Evolutionary conservation across 129 eudicot species (phyloP).

Genomic region (Arctium minus): DNA sequence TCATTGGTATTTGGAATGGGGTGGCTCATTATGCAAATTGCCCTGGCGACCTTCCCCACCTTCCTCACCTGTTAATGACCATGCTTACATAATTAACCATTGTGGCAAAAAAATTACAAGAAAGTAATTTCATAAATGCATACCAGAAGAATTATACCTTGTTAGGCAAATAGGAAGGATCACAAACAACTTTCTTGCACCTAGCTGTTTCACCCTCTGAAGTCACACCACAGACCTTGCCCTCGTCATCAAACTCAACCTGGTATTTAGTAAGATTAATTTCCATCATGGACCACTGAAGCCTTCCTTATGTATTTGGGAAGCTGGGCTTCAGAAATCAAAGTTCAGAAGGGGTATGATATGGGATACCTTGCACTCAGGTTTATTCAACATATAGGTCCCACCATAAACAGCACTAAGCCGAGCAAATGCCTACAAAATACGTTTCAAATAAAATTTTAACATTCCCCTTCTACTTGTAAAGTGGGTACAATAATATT

Average conservation of each 20-base stretch:
- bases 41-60: constrained; percentile 95
- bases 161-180: constrained; percentile 81
- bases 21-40: constrained; percentile 96
- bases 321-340: background rate
- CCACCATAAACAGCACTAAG: constrained; percentile 99
- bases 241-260: constrained; percentile 90
- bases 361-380: constrained; percentile 84
- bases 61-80: constrained; percentile 67
- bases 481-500: background rate
- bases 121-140: background rate
- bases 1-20: constrained; percentile 93
- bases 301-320: background rate
- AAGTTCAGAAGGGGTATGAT: background rate
- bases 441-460: background rate
- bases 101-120: background rate
- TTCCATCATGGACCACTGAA: background rate
- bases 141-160: constrained; percentile 46
- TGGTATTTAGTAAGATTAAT: constrained; percentile 17
- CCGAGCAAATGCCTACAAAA: constrained; percentile 87
- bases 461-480: constrained; percentile 4
- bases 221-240: constrained; percentile 85
- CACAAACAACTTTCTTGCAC: constrained; percentile 97
- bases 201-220: constrained; percentile 92
- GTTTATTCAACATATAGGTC: constrained; percentile 92
- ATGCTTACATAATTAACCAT: background rate